Conservation (phyloP, 1,284 basidiomycete species). For the Quambalaria eucalypti region DNA sequence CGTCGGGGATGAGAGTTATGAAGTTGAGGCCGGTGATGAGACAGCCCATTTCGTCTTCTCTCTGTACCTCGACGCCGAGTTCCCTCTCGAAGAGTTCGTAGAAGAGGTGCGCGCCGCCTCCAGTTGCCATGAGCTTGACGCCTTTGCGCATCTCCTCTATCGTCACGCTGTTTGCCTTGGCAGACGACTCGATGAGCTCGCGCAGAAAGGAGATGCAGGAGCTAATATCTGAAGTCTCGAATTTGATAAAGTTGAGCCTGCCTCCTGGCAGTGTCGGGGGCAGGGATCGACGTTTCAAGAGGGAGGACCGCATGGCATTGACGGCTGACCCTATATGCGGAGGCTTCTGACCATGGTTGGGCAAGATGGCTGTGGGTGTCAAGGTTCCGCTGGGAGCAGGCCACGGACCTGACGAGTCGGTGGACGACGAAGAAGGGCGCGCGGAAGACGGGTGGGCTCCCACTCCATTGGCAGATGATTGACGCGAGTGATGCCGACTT, state of each 20-base stretch:
- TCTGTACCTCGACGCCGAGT: constrained; percentile 69
- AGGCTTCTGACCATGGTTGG: constrained; percentile 6
- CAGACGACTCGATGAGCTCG: constrained; percentile 75
- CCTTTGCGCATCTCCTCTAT: constrained; percentile 82
- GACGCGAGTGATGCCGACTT: constrained; percentile 20
- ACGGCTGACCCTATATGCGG: constrained; percentile 5
- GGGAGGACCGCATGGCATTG: constrained; percentile 28
- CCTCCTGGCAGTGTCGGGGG: constrained; percentile 60
- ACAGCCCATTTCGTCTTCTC: constrained; percentile 98
- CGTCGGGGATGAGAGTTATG: constrained; percentile 89
- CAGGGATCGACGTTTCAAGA: constrained; percentile 34
- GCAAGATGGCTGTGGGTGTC: constrained; percentile 32
- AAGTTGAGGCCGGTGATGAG: constrained; percentile 94
- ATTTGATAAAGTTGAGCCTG: constrained; percentile 92
- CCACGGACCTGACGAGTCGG: constrained; percentile 1
- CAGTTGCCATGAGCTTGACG: constrained; percentile 96
- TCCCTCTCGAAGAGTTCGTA: constrained; percentile 69
- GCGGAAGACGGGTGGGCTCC: not conserved
- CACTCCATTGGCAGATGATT: constrained; percentile 12
- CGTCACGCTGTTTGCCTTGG: constrained; percentile 75
- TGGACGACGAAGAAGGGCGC: constrained; percentile 1
- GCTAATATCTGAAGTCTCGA: constrained; percentile 83
- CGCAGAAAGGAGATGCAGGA: constrained; percentile 76
- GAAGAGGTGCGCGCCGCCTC: constrained; percentile 91
- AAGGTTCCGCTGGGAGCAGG: constrained; percentile 26